These are phyloP conservation scores for Pseudogymnoascus pannorum DNA, from an alignment of 2,329 filamentous ascomycete genomes.

Conservation along the genomic window DNA sequence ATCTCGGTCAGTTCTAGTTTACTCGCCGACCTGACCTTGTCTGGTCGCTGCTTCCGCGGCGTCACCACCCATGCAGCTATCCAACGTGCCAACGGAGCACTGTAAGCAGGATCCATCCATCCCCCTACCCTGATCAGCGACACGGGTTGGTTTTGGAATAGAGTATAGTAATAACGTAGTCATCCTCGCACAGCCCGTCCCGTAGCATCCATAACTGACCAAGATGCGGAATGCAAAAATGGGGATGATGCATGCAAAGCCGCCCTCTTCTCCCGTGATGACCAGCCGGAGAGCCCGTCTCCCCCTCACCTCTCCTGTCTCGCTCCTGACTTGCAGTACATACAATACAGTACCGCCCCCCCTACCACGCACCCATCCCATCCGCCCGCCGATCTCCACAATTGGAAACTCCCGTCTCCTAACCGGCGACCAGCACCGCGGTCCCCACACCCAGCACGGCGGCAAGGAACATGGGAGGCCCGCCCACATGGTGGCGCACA, in stretches of 20 bases:
- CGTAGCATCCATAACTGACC: not conserved
- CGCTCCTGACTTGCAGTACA: not conserved
- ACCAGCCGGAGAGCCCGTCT: not conserved
- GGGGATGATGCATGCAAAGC: not conserved
- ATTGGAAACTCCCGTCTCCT: conserved; percentile 7
- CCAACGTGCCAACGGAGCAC: not conserved
- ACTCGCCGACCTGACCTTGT: not conserved
- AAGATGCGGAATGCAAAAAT: not conserved
- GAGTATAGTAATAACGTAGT: not conserved
- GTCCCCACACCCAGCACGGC: conserved; percentile 4
- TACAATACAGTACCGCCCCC: too few relatives aligned
- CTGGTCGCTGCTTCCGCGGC: not conserved
- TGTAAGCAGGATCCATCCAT: not conserved
- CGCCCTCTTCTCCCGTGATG: not conserved
- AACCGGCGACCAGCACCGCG: not conserved
- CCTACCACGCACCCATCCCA: not conserved
- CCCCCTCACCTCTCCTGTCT: not conserved
- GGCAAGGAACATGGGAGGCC: conserved; percentile 1
- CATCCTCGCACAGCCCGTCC: not conserved
- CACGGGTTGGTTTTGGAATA: not conserved
- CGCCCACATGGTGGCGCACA: not conserved
- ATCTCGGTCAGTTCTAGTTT: not conserved
- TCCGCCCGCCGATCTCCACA: conserved; percentile 1
- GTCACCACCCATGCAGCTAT: not conserved
- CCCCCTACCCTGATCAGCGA: not conserved